phyloP scores from a whole-genome alignment of 331 rosid genomes.

The Telfairia occidentalis region DNA sequence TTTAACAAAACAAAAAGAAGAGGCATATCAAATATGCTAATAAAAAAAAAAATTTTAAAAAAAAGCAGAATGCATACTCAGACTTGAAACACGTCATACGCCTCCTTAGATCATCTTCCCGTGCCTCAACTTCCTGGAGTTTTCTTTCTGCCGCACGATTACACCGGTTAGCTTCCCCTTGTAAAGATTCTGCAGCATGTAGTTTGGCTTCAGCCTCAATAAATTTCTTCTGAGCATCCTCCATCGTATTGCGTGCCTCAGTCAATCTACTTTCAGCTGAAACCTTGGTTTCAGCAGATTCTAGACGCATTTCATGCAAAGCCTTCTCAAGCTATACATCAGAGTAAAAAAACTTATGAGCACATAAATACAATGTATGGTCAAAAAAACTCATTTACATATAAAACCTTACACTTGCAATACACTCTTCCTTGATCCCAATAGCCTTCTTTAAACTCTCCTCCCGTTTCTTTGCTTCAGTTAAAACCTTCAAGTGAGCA shows the following conservation, averaged over 20 bases:
- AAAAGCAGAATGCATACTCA: slow-evolving; percentile 44
- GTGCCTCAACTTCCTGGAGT: slow-evolving; percentile 78
- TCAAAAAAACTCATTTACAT: not conserved
- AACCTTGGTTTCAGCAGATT: slow-evolving; percentile 89
- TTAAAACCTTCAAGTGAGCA: slow-evolving; percentile 37
- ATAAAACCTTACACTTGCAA: slow-evolving; percentile 61
- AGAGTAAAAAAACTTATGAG: slow-evolving; percentile 1
- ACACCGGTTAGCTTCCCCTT: slow-evolving; percentile 58
- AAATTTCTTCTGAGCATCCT: slow-evolving; percentile 55
- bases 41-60: not conserved
- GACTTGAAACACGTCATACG: slow-evolving; percentile 55
- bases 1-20: not conserved
- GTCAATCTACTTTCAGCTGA: slow-evolving; percentile 66
- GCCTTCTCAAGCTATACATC: slow-evolving; percentile 75
- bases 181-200: slow-evolving; percentile 61
- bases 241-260: slow-evolving; percentile 57
- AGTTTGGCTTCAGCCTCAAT: slow-evolving; percentile 60
- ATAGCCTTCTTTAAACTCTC: slow-evolving; percentile 64
- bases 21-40: not conserved
- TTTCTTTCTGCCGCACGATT: slow-evolving; percentile 67
- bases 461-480: slow-evolving; percentile 74
- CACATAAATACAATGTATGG: not conserved
- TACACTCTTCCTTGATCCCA: slow-evolving; percentile 85
- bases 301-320: slow-evolving; percentile 79
- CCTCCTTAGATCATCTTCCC: slow-evolving; percentile 83